phyloP scores from a whole-genome alignment of 441 rosid species.

The Flueggea neowawraea region DNA sequence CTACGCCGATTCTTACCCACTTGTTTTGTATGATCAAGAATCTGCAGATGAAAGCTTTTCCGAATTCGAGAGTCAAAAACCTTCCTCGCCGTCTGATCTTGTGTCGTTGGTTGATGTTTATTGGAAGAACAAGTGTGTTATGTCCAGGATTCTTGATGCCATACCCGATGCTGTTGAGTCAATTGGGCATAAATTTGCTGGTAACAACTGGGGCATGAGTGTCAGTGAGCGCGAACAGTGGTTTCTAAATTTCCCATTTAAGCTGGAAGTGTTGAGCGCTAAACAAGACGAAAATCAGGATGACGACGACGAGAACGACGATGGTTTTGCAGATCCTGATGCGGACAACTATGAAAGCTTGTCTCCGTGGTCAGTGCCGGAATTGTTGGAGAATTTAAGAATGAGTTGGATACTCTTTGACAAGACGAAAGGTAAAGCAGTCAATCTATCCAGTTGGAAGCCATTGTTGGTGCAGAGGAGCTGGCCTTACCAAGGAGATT shows the following conservation, averaged over 20 bases:
- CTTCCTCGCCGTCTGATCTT: no score
- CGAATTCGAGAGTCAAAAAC: no score
- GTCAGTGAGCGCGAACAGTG: constrained; percentile 6
- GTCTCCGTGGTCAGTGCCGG: neutral
- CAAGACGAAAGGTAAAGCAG: constrained; percentile 29
- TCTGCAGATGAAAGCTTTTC: no score
- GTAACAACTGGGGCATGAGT: neutral
- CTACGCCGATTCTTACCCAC: no score
- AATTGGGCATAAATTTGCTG: neutral
- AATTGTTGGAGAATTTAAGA: constrained; percentile 17
- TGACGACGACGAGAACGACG: neutral
- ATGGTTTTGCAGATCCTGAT: neutral
- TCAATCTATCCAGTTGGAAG: constrained; percentile 36
- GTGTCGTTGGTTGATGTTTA: no score
- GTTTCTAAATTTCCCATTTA: constrained; percentile 21
- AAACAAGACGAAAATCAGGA: constrained; percentile 1
- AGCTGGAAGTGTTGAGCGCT: constrained; percentile 9
- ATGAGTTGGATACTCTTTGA: constrained; percentile 37
- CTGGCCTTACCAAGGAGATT: constrained; percentile 18
- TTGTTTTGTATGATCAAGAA: no score
- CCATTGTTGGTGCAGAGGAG: constrained; percentile 20
- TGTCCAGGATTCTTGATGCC: constrained; percentile 21
- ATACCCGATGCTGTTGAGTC: constrained; percentile 10
- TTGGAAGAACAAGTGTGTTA: no score
- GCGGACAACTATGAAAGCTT: neutral